Evolutionary conservation across 352 stramenopile genomes (phyloP).

Genomic region (Pythium rishiriense): DNA sequence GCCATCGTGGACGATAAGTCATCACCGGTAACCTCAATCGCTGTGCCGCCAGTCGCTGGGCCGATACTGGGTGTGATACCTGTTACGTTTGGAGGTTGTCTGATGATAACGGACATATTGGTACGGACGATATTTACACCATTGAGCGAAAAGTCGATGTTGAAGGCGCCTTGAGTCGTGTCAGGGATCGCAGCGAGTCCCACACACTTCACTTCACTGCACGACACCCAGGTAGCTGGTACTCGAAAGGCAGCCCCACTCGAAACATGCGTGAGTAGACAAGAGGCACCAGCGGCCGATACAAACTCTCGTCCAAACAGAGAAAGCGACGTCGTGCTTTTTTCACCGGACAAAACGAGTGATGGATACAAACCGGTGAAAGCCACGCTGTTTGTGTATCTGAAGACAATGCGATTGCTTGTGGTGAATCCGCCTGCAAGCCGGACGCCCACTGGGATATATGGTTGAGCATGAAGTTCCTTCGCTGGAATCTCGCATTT

Average conservation of each 20-base stretch:
- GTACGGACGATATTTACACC: neutral
- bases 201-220: slow-evolving; percentile 28
- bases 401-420: slow-evolving; percentile 39
- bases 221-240: slow-evolving; percentile 13
- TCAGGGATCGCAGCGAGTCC: neutral
- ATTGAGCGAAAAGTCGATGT: slow-evolving; percentile 10
- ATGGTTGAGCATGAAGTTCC: slow-evolving; percentile 15
- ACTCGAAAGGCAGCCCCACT: neutral
- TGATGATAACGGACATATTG: neutral
- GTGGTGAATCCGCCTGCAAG: slow-evolving; percentile 11
- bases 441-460: slow-evolving; percentile 37
- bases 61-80: slow-evolving; percentile 28
- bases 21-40: slow-evolving; percentile 30
- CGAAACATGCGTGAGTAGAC: slow-evolving; percentile 1
- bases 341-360: neutral
- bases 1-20: slow-evolving; percentile 31
- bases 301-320: slow-evolving; percentile 18
- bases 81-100: slow-evolving; percentile 22
- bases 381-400: neutral
- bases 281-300: neutral
- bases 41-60: slow-evolving; percentile 23
- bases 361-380: slow-evolving; percentile 1
- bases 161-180: neutral
- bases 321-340: neutral
- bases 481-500: slow-evolving; percentile 35